A percentile compares a stretch with the other conserved stretches of the same genome.
Conservation (phyloP, 371 early-diverging fungal genomes). For the Choanephora cucurbitarum region DNA sequence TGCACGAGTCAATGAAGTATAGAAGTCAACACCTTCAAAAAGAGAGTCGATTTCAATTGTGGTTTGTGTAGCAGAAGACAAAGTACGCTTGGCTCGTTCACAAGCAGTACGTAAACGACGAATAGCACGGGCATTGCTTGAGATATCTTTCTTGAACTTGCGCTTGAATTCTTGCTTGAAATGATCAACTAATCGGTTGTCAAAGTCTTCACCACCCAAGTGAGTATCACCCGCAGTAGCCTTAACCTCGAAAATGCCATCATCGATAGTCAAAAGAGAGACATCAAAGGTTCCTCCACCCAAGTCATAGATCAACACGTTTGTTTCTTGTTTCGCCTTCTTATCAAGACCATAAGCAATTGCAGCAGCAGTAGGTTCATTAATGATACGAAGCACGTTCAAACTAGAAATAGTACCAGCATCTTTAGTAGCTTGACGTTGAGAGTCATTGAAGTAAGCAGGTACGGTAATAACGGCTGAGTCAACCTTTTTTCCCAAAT, state of each 20-base stretch:
- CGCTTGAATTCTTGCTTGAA: conserved; percentile 84
- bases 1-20: conserved; percentile 88
- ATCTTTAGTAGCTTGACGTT: conserved; percentile 97
- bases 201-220: conserved; percentile 98
- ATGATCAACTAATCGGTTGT: conserved; percentile 80
- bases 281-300: conserved; percentile 99
- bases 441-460: conserved; percentile 85
- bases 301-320: conserved; percentile 94
- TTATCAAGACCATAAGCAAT: conserved; percentile 94
- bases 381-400: conserved; percentile 91
- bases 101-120: conserved; percentile 90
- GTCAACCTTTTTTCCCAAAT: conserved; percentile 75
- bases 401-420: conserved; percentile 94
- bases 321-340: conserved; percentile 68
- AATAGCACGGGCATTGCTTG: conserved; percentile 80
- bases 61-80: conserved; percentile 82
- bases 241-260: conserved; percentile 94
- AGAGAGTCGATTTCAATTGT: conserved; percentile 88
- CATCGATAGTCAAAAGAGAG: conserved; percentile 90
- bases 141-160: conserved; percentile 72
- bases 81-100: conserved; percentile 95
- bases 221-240: conserved; percentile 95
- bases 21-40: conserved; percentile 83
- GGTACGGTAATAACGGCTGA: conserved; percentile 85
- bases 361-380: conserved; percentile 98